phyloP scores from a whole-genome alignment of 2,329 filamentous ascomycete species.

The Apiospora marii region DNA sequence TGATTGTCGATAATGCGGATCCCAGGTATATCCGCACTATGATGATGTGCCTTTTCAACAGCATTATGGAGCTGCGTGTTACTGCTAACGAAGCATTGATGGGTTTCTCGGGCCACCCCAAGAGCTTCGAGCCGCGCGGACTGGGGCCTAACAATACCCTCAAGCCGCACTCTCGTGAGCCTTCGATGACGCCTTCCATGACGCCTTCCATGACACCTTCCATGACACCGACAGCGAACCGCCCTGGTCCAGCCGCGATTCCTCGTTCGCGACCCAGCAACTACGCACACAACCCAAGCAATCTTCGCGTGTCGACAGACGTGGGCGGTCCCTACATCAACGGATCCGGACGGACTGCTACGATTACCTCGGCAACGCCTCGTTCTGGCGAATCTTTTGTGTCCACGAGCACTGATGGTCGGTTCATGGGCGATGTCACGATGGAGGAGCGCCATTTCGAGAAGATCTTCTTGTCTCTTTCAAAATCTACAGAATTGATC shows the following conservation, averaged over 20 bases:
- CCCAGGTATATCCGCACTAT: constrained; percentile 72
- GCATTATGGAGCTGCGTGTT: constrained; percentile 71
- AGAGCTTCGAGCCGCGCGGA: constrained; percentile 35
- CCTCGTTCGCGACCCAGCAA: constrained; percentile 48
- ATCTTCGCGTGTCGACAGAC: constrained; percentile 65
- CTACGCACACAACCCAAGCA: constrained; percentile 58
- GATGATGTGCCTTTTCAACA: constrained; percentile 70
- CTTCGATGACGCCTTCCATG: constrained; percentile 44
- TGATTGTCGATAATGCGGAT: constrained; percentile 70
- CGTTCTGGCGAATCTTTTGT: constrained; percentile 84
- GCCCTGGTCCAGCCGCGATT: constrained; percentile 45
- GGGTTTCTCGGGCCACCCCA: constrained; percentile 29
- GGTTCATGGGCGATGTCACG: constrained; percentile 68
- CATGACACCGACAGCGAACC: constrained; percentile 60
- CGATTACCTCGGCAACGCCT: constrained; percentile 71
- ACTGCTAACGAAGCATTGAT: constrained; percentile 48
- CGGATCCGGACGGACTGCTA: constrained; percentile 58
- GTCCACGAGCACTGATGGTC: constrained; percentile 58
- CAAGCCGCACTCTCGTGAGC: constrained; percentile 59
- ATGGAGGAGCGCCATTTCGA: constrained; percentile 87
- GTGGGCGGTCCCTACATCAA: constrained; percentile 58
- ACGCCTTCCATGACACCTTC: constrained; percentile 44
- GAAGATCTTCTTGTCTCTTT: constrained; percentile 79
- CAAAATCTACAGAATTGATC: constrained; percentile 76
- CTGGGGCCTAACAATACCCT: constrained; percentile 55